Evolutionary conservation across 2,329 filamentous ascomycete species (phyloP).

Genomic region (Sporothrix mexicana): DNA sequence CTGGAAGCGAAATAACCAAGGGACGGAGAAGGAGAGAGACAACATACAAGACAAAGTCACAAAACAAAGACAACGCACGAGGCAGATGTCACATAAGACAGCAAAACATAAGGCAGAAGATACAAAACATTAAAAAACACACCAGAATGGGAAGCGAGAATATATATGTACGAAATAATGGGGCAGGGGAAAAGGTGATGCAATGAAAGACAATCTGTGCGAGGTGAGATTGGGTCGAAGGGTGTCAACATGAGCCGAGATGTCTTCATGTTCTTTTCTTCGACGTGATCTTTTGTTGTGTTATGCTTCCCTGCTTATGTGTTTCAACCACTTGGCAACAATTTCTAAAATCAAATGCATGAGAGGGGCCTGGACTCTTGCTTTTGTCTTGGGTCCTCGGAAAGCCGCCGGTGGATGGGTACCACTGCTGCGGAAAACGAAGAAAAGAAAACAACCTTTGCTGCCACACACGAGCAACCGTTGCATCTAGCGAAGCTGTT

Average conservation of each 20-base stretch:
- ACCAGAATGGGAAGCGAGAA: neutral
- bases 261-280: neutral
- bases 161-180: constrained; percentile 2
- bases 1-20: neutral
- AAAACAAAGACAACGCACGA: neutral
- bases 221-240: neutral
- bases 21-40: neutral
- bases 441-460: neutral
- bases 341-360: too few relatives aligned
- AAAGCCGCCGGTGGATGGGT: constrained; percentile 4
- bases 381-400: neutral
- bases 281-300: neutral
- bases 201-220: neutral
- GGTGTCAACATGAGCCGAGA: constrained; percentile 10
- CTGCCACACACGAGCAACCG: constrained; percentile 13
- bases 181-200: neutral
- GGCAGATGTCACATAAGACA: neutral
- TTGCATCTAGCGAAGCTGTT: constrained; percentile 9
- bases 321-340: neutral
- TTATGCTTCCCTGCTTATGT: too few relatives aligned
- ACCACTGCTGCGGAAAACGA: neutral
- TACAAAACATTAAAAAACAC: neutral
- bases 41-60: neutral
- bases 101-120: too few relatives aligned
- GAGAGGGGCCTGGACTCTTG: neutral